Percentiles rank a stretch among this genome's conserved stretches.
These are phyloP conservation scores for Penicillium sumatraense DNA, from an alignment of 2,329 filamentous ascomycete genomes.

Conservation along the genomic window DNA sequence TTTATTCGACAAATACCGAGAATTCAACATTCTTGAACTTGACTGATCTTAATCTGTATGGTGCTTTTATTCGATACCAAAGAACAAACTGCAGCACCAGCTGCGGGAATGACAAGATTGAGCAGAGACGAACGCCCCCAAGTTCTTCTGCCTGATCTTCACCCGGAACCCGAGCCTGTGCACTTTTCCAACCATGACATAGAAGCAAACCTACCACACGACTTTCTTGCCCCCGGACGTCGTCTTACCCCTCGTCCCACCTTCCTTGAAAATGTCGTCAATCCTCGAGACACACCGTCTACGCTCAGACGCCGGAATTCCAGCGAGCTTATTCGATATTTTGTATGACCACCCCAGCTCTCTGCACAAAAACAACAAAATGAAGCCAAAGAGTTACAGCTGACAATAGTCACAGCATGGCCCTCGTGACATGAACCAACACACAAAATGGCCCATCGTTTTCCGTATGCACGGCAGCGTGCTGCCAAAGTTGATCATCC, in stretches of 20 bases:
- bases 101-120: background rate
- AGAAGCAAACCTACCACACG: background rate
- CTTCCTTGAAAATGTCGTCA: conserved; percentile 38
- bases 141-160: background rate
- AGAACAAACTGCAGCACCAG: background rate
- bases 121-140: background rate
- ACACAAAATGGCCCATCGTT: conserved; percentile 78
- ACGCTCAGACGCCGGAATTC: conserved; percentile 33
- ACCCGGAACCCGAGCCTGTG: background rate
- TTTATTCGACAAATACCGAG: background rate
- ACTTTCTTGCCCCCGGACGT: background rate
- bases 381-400: background rate
- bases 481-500: conserved; percentile 73
- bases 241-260: conserved; percentile 37
- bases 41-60: background rate
- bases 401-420: conserved; percentile 28
- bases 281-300: conserved; percentile 36
- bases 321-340: conserved; percentile 64
- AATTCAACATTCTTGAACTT: background rate
- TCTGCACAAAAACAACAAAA: background rate
- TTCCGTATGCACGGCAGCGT: conserved; percentile 77
- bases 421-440: conserved; percentile 71
- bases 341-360: conserved; percentile 49
- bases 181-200: background rate
- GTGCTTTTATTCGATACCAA: background rate